Evolutionary conservation across 306 rosid genomes (phyloP), one percentile per base, ranked within the genome.

Genomic region (Casuarina equisetifolia): DNA sequence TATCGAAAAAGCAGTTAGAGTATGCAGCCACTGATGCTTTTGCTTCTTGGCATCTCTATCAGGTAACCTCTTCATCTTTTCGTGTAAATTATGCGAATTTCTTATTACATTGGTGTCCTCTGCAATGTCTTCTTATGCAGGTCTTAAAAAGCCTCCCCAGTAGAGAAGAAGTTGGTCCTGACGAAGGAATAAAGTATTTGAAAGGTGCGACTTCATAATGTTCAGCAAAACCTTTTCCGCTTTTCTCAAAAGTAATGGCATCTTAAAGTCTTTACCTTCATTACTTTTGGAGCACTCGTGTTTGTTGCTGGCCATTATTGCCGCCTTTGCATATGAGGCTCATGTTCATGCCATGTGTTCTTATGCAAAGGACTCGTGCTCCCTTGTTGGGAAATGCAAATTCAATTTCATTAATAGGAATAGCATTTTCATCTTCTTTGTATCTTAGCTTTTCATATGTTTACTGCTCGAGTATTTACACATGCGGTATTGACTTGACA

Each of bases 21-120:
- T 95, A 95, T 86, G 98, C 97, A 59, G 97, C 98, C 54, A 92
- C 90, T 1, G 98, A 95, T 83, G 97, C 97, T 69, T 92, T 84
- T 78, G 89, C 89, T 74, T 92, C 97, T 76, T 89, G 97, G 99
- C 81, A 76, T 88, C 90, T 95, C 32, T 85, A 89, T 70, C 85
- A 92, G 97, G 98, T 95, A 74, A 69, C 50, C 9, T 42, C 74
- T 72, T 42, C 1, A 25, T 50, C 75, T 10, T 45, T 58, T 32
- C 9, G 9, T 55, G 50, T 1, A 43, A n/a, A 67, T 32, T 8
- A 59, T 3, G 64, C 49, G 50, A 50, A n/a, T 8, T 19, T 69
- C 39, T 55, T 42, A 6, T 32, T 6, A 20, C 2, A 39, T 43
- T 72, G 17, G 35, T 25, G 50, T 11, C 12, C 43, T 19, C 53